Evolutionary conservation across 148 eudicot genomes (phyloP).

Genomic region (Rheum nobile): DNA sequence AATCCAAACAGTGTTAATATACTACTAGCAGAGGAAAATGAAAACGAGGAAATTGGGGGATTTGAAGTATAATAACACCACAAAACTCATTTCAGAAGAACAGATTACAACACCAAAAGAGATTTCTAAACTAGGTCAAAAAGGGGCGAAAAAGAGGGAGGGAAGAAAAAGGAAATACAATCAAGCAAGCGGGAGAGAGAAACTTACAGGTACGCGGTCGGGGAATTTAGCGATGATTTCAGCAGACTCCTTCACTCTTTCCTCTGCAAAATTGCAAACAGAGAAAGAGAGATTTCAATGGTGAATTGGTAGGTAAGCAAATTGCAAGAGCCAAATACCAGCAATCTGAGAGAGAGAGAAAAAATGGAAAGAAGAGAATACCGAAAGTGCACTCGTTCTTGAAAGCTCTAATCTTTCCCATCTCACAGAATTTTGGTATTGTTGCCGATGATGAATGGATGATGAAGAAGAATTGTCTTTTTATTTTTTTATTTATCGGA

Average conservation of each 20-base stretch:
- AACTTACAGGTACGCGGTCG: conserved; percentile 66
- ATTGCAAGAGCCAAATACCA: neutral
- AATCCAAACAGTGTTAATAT: neutral
- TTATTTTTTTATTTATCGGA: neutral
- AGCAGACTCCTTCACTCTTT: conserved; percentile 48
- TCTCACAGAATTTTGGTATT: neutral
- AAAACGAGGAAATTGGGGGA: neutral
- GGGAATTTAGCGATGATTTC: conserved; percentile 80
- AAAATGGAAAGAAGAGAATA: neutral
- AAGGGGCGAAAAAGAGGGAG: neutral
- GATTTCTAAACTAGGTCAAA: neutral
- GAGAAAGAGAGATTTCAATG: neutral
- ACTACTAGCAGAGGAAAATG: neutral
- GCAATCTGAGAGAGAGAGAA: neutral
- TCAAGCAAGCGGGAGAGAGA: neutral
- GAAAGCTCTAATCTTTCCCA: conserved; percentile 5
- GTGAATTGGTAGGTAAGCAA: neutral
- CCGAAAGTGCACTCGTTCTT: conserved; percentile 1
- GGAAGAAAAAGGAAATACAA: neutral
- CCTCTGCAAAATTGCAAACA: conserved; percentile 32
- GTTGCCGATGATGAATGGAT: neutral
- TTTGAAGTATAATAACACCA: neutral
- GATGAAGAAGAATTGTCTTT: neutral
- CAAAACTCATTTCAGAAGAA: too few species aligned
- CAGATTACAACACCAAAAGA: neutral